Evolutionary conservation across 2,329 filamentous ascomycete species (phyloP).

Genomic region (Phaeosphaeria sp.): DNA sequence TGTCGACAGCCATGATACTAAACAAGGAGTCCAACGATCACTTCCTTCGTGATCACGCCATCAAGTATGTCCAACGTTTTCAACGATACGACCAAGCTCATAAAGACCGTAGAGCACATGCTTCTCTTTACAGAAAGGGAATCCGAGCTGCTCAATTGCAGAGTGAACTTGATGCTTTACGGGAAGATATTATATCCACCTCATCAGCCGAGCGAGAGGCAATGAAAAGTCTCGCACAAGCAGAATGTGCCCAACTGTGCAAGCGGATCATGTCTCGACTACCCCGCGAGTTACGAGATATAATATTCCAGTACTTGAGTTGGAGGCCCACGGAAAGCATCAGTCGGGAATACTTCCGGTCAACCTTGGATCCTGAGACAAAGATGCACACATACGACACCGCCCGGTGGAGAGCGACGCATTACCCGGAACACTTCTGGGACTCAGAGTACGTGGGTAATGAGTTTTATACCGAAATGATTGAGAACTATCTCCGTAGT

Average conservation of each 20-base stretch:
- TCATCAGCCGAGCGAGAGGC: conserved; percentile 9
- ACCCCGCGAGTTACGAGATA: conserved; percentile 24
- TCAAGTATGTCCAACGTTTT: background rate
- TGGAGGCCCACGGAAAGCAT: conserved; percentile 14
- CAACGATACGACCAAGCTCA: background rate
- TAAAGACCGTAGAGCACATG: conserved; percentile 4
- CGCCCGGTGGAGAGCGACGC: conserved; percentile 22
- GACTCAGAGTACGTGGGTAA: conserved; percentile 8
- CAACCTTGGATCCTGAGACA: conserved; percentile 23
- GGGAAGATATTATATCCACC: conserved; percentile 9
- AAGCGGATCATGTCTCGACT: conserved; percentile 13
- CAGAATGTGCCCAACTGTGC: conserved; percentile 20
- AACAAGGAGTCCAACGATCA: no score
- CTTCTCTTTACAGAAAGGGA: conserved; percentile 3
- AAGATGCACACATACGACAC: conserved; percentile 20
- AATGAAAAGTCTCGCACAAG: conserved; percentile 15
- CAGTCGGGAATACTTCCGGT: conserved; percentile 26
- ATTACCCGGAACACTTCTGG: conserved; percentile 28
- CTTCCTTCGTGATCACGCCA: background rate
- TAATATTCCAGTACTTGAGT: conserved; percentile 24
- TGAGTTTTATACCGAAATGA: conserved; percentile 16
- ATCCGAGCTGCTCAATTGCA: conserved; percentile 8
- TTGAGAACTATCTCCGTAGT: conserved; percentile 25
- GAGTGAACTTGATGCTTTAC: conserved; percentile 10
- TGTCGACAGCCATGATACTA: background rate